Conservation (phyloP, 176 grass and related monocot genomes). For the Triticum monococcum region DNA sequence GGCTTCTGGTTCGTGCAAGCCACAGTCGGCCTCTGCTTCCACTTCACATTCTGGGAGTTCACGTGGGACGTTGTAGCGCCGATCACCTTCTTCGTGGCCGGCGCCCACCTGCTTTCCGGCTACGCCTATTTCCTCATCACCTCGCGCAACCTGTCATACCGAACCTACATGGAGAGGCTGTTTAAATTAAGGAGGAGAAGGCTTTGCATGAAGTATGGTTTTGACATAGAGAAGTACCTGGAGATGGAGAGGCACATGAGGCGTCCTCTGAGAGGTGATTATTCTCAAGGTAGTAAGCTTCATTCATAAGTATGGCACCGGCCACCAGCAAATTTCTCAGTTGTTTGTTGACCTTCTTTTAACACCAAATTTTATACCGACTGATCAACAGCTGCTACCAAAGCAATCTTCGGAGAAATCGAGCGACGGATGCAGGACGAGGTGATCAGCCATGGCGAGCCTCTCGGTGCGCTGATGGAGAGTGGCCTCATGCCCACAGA, state of each 20-base stretch:
- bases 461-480: conserved; percentile 40
- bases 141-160: conserved; percentile 52
- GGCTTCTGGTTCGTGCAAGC: conserved; percentile 45
- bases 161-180: conserved; percentile 50
- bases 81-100: conserved; percentile 42
- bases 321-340: not conserved
- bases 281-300: not conserved
- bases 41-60: conserved; percentile 58
- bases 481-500: conserved; percentile 35
- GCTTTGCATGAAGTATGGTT: conserved; percentile 30
- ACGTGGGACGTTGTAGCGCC: conserved; percentile 63
- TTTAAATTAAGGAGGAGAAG: conserved; percentile 43
- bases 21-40: conserved; percentile 40
- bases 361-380: not conserved
- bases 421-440: conserved; percentile 43
- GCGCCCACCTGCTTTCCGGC: conserved; percentile 33
- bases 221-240: conserved; percentile 47
- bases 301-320: conserved; percentile 26
- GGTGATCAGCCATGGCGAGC: conserved; percentile 36
- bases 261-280: conserved; percentile 35
- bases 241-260: conserved; percentile 52
- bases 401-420: conserved; percentile 2
- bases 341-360: not conserved
- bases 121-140: conserved; percentile 65
- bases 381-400: not conserved